Base-by-base conservation (phyloP, 2,329 filamentous ascomycete species). In the Chrysoporthe austroafricana region DNA sequence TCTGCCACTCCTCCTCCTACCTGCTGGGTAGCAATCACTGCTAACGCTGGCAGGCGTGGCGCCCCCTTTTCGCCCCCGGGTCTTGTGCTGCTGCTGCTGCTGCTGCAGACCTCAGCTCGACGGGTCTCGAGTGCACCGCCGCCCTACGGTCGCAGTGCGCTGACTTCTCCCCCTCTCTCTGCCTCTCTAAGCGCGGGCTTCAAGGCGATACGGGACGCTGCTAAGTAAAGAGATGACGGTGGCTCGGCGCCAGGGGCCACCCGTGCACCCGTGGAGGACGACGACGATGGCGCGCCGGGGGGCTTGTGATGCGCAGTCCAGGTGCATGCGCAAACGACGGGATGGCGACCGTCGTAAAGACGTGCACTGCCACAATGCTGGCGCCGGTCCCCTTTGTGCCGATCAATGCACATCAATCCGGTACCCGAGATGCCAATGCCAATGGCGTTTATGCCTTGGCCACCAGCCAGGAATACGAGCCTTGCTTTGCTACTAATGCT, bases 351-450 rank as follows among this genome's bases (percentile, higher is more conserved):
- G 50, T 32, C 50, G 50, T 54, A 54, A n/a, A n/a, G 32, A 60
- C n/a, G 14, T 63, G 64, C 67, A 69, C 67, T 66, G 67, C 67
- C 67, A 66, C 67, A 66, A 43, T 48, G 11, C 59, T 42, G 58
- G 58, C 52, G 44, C 64, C 18, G 42, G 65, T 54, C 42, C 63
- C 36, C 50, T 52, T 21, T 44, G 50, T 42, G 67, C 59, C 61
- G 64, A 66, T 69, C 67, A 68, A 68, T 66, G 63, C 64, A 66
- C 42, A 68, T 66, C 60, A 60, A 62, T 60, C 59, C 60, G 43
- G 39, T 11, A 50, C 60, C 34, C 54, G 39, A 63, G 63, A 68
- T 66, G 11, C 48, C 48, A 52, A 16, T 52, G 3, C 48, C 8
- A 52, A 11, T 66, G 59, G 67, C 48, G 34, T 66, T 60, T 52